phyloP scores from a whole-genome alignment of 2,329 filamentous ascomycete species.

The Phyllosticta paracitricarpa region DNA sequence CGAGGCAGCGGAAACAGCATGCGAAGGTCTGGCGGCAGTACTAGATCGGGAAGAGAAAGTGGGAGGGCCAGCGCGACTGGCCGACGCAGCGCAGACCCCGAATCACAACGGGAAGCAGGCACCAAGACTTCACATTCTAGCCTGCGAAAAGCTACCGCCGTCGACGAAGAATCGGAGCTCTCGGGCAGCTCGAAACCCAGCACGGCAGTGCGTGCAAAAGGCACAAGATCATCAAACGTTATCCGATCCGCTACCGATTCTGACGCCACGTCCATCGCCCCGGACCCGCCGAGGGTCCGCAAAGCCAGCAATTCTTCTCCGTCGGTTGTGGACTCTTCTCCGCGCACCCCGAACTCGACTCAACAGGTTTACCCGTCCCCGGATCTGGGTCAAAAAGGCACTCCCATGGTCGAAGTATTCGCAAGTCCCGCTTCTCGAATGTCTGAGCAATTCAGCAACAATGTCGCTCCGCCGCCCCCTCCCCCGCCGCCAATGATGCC shows the following conservation, averaged over 20 bases:
- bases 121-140: constrained; percentile 34
- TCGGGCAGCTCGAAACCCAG: constrained; percentile 34
- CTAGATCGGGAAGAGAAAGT: constrained; percentile 27
- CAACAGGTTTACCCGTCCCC: constrained; percentile 28
- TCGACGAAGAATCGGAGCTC: constrained; percentile 30
- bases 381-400: constrained; percentile 23
- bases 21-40: constrained; percentile 28
- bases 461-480: constrained; percentile 56
- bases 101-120: constrained; percentile 25
- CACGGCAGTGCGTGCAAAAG: constrained; percentile 19
- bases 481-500: constrained; percentile 58
- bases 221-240: constrained; percentile 18
- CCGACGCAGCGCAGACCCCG: constrained; percentile 24
- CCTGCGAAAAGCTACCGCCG: constrained; percentile 29
- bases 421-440: constrained; percentile 27
- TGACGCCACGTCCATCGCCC: constrained; percentile 36
- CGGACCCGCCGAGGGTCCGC: constrained; percentile 24
- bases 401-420: constrained; percentile 36
- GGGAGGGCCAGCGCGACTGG: constrained; percentile 1
- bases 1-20: constrained; percentile 36
- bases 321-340: constrained; percentile 33
- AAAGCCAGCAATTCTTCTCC: constrained; percentile 29
- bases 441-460: constrained; percentile 31
- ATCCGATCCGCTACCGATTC: constrained; percentile 34
- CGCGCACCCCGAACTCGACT: constrained; percentile 33